Base-by-base conservation (phyloP, 441 rosid genomes). In the Codiaeum variegatum region DNA sequence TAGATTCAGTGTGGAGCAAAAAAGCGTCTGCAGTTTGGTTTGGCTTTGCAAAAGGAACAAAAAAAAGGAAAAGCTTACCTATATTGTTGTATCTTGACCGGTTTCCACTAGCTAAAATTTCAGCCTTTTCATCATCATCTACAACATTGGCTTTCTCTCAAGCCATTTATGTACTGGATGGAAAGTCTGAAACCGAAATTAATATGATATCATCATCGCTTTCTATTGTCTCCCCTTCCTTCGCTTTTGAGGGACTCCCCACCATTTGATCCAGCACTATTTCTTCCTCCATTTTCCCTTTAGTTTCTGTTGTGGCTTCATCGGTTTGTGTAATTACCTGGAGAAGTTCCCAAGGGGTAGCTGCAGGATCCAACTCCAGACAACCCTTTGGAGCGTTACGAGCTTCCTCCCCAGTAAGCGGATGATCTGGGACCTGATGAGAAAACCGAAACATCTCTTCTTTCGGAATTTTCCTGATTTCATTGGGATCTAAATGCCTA, bases 311-410 rank as follows among this genome's bases (percentile, higher is more conserved):
- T n/a, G 59, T 21, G 51, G 51, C 73, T 26, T 73, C 77, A 12
- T 60, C 76, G 32, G 71, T 81, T 77, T 85, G 88, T 40, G 40
- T 26, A 24, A 71, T 69, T 28, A 82, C 82, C 62, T 77, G 82
- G 66, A 83, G 86, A 24, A 91, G 87, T 19, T 89, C 99, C 66
- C 81, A 56, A 1, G 97, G 92, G 29, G 87, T 86, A 58, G 99
- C 99, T n/a, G 99, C 98, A 0, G 98, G 97, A 83, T 96, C 99
- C 56, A 93, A 83, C 66, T 96, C 99, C 75, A 86, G 75, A 73
- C 78, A 89, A 67, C 97, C 99, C 47, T 58, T 73, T 6, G 88
- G 92, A 67, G 89, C 91, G 38, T 88, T 83, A 0, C 62, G 81
- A 70, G 88, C 97, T 84, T 96, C 98, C 66, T 83, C 76, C 24